phyloP scores from a whole-genome alignment of 371 early-diverging fungal species.

The Mucor irregularis region DNA sequence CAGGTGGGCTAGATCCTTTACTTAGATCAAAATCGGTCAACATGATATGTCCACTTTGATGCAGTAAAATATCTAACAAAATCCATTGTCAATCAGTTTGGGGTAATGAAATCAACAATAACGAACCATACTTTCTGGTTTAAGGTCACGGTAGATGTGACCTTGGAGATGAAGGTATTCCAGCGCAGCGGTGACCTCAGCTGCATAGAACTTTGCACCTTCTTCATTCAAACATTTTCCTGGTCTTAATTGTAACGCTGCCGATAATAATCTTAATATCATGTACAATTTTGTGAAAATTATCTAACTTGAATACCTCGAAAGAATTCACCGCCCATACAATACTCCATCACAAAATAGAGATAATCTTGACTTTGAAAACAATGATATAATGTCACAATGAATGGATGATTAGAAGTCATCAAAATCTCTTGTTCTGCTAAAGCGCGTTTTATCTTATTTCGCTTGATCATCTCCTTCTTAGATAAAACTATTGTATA shows the following conservation, averaged over 20 bases:
- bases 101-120: too few species aligned
- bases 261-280: not conserved
- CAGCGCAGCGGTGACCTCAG: slow-evolving; percentile 92
- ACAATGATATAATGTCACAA: slow-evolving; percentile 94
- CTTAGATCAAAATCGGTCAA: slow-evolving; percentile 96
- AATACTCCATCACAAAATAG: slow-evolving; percentile 98
- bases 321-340: slow-evolving; percentile 98
- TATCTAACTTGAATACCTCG: slow-evolving; percentile 58
- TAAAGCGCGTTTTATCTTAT: slow-evolving; percentile 94
- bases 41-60: slow-evolving; percentile 95
- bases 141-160: slow-evolving; percentile 97
- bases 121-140: slow-evolving; percentile 94
- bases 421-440: slow-evolving; percentile 96
- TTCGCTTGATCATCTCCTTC: slow-evolving; percentile 93
- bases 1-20: slow-evolving; percentile 81
- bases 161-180: slow-evolving; percentile 97
- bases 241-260: slow-evolving; percentile 81
- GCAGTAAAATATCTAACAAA: slow-evolving; percentile 81
- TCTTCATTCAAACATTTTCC: slow-evolving; percentile 86
- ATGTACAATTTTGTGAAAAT: not conserved
- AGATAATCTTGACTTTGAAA: slow-evolving; percentile 95
- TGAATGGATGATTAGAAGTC: slow-evolving; percentile 94
- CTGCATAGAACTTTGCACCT: slow-evolving; percentile 96
- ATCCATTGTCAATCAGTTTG: not conserved
- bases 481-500: slow-evolving; percentile 77